Conservation (phyloP, 2,329 filamentous ascomycete genomes). For the Capronia coronata region DNA sequence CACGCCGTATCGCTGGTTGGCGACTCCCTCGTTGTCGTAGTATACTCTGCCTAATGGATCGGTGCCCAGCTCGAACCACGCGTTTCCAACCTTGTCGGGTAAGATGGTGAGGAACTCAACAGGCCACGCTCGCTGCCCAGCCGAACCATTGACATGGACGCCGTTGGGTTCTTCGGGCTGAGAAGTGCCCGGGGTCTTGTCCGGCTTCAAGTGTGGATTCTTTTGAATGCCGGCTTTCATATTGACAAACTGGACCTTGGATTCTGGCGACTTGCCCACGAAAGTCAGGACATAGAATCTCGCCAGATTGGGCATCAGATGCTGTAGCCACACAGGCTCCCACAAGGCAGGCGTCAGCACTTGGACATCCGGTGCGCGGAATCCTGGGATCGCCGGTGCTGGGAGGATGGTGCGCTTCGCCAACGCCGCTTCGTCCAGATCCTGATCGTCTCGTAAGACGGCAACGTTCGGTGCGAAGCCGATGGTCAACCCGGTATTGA, state of each 20-base stretch:
- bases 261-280: constrained; percentile 17
- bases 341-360: constrained; percentile 28
- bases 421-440: constrained; percentile 3
- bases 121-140: constrained; percentile 13
- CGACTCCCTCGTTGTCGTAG: constrained; percentile 32
- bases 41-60: constrained; percentile 33
- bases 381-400: constrained; percentile 25
- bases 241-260: constrained; percentile 51
- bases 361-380: constrained; percentile 27
- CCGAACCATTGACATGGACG: constrained; percentile 14
- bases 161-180: constrained; percentile 1
- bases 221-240: constrained; percentile 75
- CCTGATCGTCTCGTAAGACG: constrained; percentile 14
- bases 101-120: constrained; percentile 30
- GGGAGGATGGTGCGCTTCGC: constrained; percentile 21
- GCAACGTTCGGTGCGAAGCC: constrained; percentile 27
- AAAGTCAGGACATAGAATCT: constrained; percentile 29
- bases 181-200: not conserved
- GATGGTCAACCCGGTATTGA: constrained; percentile 31
- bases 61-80: constrained; percentile 35
- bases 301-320: constrained; percentile 25
- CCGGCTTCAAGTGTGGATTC: constrained; percentile 57
- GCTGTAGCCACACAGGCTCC: constrained; percentile 25
- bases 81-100: constrained; percentile 31
- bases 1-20: constrained; percentile 32